Evolutionary conservation across 108 stramenopile genomes (phyloP), one percentile per base, ranked within the genome.

Genomic region (Phaeodactylum tricornutum): DNA sequence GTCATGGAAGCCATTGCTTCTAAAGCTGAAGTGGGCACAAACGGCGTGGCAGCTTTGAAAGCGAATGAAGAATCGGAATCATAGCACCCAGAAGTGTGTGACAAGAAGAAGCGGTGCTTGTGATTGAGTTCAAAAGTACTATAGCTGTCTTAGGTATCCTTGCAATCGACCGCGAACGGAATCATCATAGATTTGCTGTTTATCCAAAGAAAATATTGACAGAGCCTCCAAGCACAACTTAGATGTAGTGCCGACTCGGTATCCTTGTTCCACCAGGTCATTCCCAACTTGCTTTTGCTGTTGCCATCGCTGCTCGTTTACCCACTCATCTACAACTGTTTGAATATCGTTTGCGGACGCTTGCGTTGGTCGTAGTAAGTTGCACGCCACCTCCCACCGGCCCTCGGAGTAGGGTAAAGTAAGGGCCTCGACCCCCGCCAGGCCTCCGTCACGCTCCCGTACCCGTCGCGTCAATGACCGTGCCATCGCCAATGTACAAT

Each of bases 361-460:
- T 11, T 56, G 50, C 29, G 31, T 31, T 16, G 88, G 83, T 36
- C 61, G 38, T 1, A 80, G 55, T 11, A 90, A 53, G 57, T 90
- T 90, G 55, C 81, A 81, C 1, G 88, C 88, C 20, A 90, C 83
- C 69, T 90, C 88, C 45, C 64, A 85, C n/a, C 53, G 55, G 5
- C 51, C 47, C 27, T 66, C 54, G 5, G 43, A 9, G 48, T 90
- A 83, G 0, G 78, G 65, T 43, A 90, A 58, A 24, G 88, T 85
- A 62, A 90, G 55, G 0, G 80, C 88, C 72, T 90, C 88, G 4
- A 90, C 84, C 24, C 74, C 76, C 3, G 48, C 50, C 24, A 89
- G 33, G 26, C 88, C 88, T 19, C 63, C 77, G 51, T 82, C 74
- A 28, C 79, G 61, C 52, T 77, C 76, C 39, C 88, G 64, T 23